A percentile compares a stretch with the other conserved stretches of the same genome.
These are phyloP conservation scores for Acacia concinna DNA, from an alignment of 331 rosid species.

Conservation along the genomic window DNA sequence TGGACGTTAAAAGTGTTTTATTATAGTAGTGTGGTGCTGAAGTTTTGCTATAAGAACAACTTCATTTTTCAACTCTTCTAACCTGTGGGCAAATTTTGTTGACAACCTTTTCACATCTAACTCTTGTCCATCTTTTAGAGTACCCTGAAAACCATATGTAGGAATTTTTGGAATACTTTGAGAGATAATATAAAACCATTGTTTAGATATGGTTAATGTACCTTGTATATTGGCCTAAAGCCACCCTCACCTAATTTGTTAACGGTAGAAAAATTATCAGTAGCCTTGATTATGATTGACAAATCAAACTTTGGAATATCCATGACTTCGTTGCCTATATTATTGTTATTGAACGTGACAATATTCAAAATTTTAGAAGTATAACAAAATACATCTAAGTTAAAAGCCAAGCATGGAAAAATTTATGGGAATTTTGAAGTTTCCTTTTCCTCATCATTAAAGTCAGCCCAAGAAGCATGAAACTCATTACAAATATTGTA, in stretches of 20 bases:
- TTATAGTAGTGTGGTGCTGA: too few species aligned
- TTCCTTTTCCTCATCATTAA: constrained; percentile 7
- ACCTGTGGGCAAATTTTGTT: constrained; percentile 8
- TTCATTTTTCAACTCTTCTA: constrained; percentile 7
- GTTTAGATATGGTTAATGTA: background rate
- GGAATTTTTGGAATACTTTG: background rate
- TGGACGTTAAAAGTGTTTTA: too few species aligned
- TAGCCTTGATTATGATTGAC: constrained; percentile 30
- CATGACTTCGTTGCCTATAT: background rate
- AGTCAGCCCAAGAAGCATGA: background rate
- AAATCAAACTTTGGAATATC: constrained; percentile 38
- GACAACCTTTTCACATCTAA: background rate
- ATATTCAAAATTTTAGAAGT: background rate
- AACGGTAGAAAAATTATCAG: constrained; percentile 20
- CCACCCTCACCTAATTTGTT: constrained; percentile 32
- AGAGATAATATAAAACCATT: background rate
- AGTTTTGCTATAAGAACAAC: constrained; percentile 29
- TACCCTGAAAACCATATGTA: background rate
- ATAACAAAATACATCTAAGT: background rate
- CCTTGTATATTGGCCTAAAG: constrained; percentile 24
- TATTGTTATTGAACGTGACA: background rate
- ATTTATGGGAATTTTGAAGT: constrained; percentile 11
- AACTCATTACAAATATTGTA: background rate
- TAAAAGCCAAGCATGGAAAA: background rate
- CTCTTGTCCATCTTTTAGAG: background rate